Conservation (phyloP, 805 yeast species). For the Saturnispora galanensis region DNA sequence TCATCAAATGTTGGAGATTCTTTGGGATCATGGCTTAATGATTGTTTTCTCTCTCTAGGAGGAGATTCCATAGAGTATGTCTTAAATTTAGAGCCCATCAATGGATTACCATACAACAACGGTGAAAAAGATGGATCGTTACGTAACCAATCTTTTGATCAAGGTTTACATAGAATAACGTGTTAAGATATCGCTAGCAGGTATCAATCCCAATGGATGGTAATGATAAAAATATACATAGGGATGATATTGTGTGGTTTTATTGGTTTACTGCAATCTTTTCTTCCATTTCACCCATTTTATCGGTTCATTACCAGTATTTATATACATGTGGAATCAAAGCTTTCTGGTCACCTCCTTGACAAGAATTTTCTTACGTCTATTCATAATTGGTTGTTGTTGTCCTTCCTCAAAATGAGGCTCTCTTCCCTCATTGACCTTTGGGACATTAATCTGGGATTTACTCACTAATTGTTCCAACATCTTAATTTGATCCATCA, state of each 20-base stretch:
- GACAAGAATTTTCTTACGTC: constrained; percentile 9
- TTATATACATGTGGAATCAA: constrained; percentile 1
- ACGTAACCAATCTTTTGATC: no score
- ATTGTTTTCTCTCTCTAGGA: no score
- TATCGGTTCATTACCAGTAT: background rate
- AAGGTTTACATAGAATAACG: no score
- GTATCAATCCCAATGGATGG: no score
- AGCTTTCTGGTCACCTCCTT: constrained; percentile 11
- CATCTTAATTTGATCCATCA: constrained; percentile 15
- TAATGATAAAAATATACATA: no score
- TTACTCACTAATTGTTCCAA: constrained; percentile 16
- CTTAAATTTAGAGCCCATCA: no score
- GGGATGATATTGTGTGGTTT: no score
- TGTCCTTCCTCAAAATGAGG: background rate
- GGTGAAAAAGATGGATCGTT: no score
- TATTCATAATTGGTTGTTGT: constrained; percentile 7
- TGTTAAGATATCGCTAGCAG: no score
- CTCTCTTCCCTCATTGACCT: constrained; percentile 3
- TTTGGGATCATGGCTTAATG: no score
- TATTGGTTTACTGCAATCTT: background rate
- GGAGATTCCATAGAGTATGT: no score
- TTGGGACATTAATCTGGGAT: constrained; percentile 10
- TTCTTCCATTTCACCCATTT: constrained; percentile 14
- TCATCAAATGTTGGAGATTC: background rate
- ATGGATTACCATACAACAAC: no score